Evolutionary conservation across 179 eudicot genomes (phyloP).

Genomic region (Silene vulgaris): DNA sequence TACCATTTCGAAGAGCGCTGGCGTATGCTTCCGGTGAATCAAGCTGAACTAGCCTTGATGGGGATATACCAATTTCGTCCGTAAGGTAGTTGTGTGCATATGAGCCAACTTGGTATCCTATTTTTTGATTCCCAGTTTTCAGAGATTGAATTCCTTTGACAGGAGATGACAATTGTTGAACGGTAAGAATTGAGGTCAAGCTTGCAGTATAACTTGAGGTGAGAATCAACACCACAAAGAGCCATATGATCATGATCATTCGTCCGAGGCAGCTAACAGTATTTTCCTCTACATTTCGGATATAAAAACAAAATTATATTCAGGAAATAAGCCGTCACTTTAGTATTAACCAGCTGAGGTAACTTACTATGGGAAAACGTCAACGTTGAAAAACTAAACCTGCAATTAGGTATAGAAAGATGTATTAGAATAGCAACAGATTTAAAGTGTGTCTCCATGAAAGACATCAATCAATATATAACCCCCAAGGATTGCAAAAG

Average conservation of each 20-base stretch:
- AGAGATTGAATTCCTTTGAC: conserved; percentile 44
- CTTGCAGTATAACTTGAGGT: conserved; percentile 54
- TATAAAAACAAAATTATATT: not conserved
- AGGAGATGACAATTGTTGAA: conserved; percentile 46
- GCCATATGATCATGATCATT: conserved; percentile 46
- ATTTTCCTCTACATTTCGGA: conserved; percentile 33
- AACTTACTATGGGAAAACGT: conserved; percentile 52
- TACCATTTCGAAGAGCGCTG: conserved; percentile 36
- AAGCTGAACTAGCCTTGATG: conserved; percentile 40
- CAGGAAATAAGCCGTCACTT: not conserved
- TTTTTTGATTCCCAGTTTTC: conserved; percentile 24
- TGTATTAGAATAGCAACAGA: conserved; percentile 12
- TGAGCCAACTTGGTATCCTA: conserved; percentile 49
- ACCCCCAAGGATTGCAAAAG: no score
- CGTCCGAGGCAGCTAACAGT: conserved; percentile 39
- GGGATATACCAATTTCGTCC: conserved; percentile 40
- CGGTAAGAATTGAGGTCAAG: conserved; percentile 49
- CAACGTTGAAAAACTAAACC: conserved; percentile 52
- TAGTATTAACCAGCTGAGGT: not conserved
- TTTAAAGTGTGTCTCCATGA: not conserved
- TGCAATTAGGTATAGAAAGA: conserved; percentile 23
- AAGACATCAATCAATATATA: no score
- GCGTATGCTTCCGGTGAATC: conserved; percentile 43
- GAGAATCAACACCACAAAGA: conserved; percentile 48
- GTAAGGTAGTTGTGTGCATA: conserved; percentile 38